Evolutionary conservation across 2,329 filamentous ascomycete species (phyloP), one percentile per base, ranked within the genome.

Genomic region (Neoarthrinium moseri): DNA sequence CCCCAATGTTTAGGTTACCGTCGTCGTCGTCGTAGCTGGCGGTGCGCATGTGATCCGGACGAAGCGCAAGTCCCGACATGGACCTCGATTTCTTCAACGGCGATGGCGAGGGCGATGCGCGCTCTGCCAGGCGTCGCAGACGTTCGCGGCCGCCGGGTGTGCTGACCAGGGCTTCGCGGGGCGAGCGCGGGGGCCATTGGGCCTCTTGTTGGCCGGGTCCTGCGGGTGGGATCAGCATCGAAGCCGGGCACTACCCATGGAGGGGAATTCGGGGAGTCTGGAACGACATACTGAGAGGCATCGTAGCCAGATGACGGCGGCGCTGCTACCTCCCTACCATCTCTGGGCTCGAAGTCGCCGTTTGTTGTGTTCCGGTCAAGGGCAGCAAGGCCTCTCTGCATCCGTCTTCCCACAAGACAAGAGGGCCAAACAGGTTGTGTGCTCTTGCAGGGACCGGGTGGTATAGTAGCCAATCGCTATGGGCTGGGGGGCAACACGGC

Each of bases 111-210:
- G 85, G 84, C 21, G 87, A 85, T 29, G 75, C 76, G 55, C 80
- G 81, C 52, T 84, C 80, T 53, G 82, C 78, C 56, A 86, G 74
- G 49, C 84, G 81, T 62, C 86, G 79, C 59, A 89, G 82, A 63
- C 83, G 85, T 62, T 86, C 83, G 57, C 91, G 86, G 43, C 91
- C 92, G 54, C 85, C 82, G 1, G 92, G 92, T 4, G 91, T 84
- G 62, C 78, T 76, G 29, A 83, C 60, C 17, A 86, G 72, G 42
- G 72, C 82, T 60, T 86, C 83, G 62, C 79, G 80, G 33, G 83
- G 83, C 45, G 83, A 86, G 62, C 78, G 73, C 18, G 83, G 83
- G 15, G 83, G 83, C 83, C 83, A 87, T 65, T 83, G 77, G 35
- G 73, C 65, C 58, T 77, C 73, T 49, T 71, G 63, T 53, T 65